Base-by-base conservation (phyloP, 2,329 filamentous ascomycete genomes). In the Fusarium sororula region DNA sequence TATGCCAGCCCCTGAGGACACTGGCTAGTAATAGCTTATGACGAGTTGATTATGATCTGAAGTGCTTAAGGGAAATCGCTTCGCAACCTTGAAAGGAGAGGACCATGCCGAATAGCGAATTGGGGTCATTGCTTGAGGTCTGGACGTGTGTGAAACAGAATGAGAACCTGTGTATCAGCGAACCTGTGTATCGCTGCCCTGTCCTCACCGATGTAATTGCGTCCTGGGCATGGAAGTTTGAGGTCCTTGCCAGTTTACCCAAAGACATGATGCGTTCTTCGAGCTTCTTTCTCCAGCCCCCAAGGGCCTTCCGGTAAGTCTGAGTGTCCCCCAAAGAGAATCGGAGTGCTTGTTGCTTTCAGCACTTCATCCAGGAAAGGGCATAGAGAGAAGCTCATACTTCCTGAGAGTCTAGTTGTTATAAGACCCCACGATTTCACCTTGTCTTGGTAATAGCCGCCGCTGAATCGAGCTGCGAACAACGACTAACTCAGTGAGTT, bases 1-100 rank as follows among this genome's bases (percentile, higher is more conserved):
- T 7, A 17, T 28, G 26, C 4, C 4, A 28, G 3, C 2, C n/a
- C 18, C 39, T 37, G 4, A 45, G 1, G 17, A 6, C 1, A 22
- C 9, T 24, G 10, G 22, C 13, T 17, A 37, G 18, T 0, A n/a
- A 10, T 57, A 0, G 5, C 13, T 20, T 45, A 12, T 9, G 15
- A 15, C 1, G 1, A 35, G 28, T 35, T 3, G 2, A 20, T 24
- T 35, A 9, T 15, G 12, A 11, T 7, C 9, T 20, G 24, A 22
- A 57, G n/a, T 20, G 45, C 32, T 30, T 11, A 32, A 17, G 28
- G 17, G 5, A 12, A 26, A 35, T 13, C 13, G 17, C 12, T 11
- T 9, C 9, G 5, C 17, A n/a, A 10, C 28, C 11, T 18, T 48
- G 30, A 57, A n/a, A 26, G 41, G 5, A 17, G 20, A 37, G 18